These are phyloP conservation scores for Hypoxylon sp. DNA, from an alignment of 2,329 filamentous ascomycete genomes.

Conservation along the genomic window DNA sequence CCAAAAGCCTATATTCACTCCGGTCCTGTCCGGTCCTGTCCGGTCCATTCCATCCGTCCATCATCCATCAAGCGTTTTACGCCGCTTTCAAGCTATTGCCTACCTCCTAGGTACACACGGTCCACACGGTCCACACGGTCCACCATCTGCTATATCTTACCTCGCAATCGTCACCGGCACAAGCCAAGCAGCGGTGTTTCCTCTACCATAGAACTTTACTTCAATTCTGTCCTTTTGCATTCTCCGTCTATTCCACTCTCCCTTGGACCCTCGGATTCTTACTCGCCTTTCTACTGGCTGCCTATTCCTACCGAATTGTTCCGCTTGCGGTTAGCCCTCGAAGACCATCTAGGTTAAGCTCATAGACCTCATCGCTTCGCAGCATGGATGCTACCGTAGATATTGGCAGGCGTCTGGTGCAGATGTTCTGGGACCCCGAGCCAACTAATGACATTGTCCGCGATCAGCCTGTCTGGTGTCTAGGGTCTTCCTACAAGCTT, in stretches of 20 bases:
- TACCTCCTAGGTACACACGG: too few relatives aligned
- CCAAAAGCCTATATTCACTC: conserved; percentile 7
- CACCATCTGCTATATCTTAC: conserved; percentile 1
- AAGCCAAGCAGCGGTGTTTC: neutral
- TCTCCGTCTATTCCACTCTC: neutral
- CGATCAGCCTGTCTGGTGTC: conserved; percentile 84
- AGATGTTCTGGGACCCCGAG: conserved; percentile 92
- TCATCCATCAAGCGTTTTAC: conserved; percentile 16
- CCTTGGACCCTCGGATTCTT: too few relatives aligned
- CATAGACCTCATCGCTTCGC: neutral
- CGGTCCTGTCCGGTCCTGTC: neutral
- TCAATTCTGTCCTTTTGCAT: conserved; percentile 8
- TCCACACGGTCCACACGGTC: conserved; percentile 2
- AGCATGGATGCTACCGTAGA: conserved; percentile 68
- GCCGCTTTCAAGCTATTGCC: conserved; percentile 6
- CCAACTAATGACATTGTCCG: conserved; percentile 80
- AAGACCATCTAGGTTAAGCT: neutral
- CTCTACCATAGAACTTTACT: conserved; percentile 16
- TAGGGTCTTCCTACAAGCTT: conserved; percentile 68
- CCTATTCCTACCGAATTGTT: conserved; percentile 8
- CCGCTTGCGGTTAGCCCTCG: conserved; percentile 3
- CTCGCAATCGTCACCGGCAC: neutral
- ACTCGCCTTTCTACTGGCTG: conserved; percentile 2
- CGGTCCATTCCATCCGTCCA: conserved; percentile 15
- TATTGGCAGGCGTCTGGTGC: conserved; percentile 82